phyloP scores from a whole-genome alignment of 83 land plant genomes.

The Picea abies region DNA sequence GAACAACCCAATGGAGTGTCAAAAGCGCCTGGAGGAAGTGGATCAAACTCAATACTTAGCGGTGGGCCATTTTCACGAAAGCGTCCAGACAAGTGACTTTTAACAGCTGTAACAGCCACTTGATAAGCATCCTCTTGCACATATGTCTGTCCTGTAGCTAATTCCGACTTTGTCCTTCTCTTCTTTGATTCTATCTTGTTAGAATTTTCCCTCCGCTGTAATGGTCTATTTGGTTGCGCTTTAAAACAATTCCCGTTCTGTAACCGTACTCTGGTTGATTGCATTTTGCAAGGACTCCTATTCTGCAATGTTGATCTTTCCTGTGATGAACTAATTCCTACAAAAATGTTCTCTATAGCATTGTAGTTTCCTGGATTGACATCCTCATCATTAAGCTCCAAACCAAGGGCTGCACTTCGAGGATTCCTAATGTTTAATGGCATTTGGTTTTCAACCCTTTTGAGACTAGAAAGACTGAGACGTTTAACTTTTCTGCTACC shows the following conservation, averaged over 20 bases:
- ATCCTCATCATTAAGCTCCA: too few relatives aligned
- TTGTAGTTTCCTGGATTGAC: not conserved
- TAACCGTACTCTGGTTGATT: not conserved
- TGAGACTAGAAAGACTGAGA: not conserved
- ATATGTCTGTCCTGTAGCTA: conserved; percentile 18
- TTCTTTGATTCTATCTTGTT: conserved; percentile 8
- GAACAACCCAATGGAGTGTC: conserved; percentile 23
- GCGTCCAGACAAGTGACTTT: conserved; percentile 23
- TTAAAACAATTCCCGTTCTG: not conserved
- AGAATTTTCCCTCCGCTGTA: not conserved
- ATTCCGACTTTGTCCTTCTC: not conserved
- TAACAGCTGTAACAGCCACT: conserved; percentile 28
- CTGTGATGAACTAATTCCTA: not conserved
- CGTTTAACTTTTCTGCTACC: too few relatives aligned
- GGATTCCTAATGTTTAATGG: not conserved
- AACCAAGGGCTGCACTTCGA: not conserved
- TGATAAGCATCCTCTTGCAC: conserved; percentile 4
- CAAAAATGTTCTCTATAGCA: conserved; percentile 6
- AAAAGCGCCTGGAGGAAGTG: conserved; percentile 45
- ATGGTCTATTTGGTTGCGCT: not conserved
- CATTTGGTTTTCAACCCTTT: not conserved
- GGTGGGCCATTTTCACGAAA: conserved; percentile 39
- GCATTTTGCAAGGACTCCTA: conserved; percentile 1
- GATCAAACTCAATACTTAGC: conserved; percentile 40
- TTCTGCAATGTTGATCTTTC: conserved; percentile 4